These are phyloP conservation scores for Neofusicoccum cordaticola DNA, from an alignment of 2,329 filamentous ascomycete genomes.

Conservation along the genomic window DNA sequence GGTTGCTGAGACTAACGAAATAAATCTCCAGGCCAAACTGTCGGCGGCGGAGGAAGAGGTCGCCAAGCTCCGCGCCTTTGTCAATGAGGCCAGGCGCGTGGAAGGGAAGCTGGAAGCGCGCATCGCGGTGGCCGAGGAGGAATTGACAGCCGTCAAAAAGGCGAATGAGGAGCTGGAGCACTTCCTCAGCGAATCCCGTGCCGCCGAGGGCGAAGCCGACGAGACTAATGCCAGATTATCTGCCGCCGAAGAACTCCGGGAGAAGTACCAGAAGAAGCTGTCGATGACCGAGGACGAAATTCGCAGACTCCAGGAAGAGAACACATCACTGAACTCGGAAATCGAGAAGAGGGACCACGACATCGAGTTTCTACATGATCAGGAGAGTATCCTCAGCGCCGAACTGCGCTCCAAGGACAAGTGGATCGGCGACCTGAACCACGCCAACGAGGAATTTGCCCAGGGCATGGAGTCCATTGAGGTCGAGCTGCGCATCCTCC, in stretches of 20 bases:
- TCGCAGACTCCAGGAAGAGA: conserved; percentile 7
- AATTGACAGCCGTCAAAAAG: conserved; percentile 27
- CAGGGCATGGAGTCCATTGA: conserved; percentile 28
- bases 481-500: conserved; percentile 28
- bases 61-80: conserved; percentile 26
- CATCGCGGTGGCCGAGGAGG: conserved; percentile 31
- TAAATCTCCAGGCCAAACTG: conserved; percentile 22
- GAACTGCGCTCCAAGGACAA: conserved; percentile 28
- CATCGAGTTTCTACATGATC: conserved; percentile 24
- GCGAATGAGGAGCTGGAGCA: conserved; percentile 32
- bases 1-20: conserved; percentile 25
- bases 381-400: conserved; percentile 24
- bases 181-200: conserved; percentile 31
- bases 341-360: conserved; percentile 31
- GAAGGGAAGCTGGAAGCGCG: conserved; percentile 29
- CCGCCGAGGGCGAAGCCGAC: conserved; percentile 28
- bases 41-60: conserved; percentile 31
- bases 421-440: conserved; percentile 28
- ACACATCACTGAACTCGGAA: conserved; percentile 23
- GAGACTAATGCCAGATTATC: conserved; percentile 33
- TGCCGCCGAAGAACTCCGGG: conserved; percentile 26
- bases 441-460: conserved; percentile 26
- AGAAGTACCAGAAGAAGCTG: conserved; percentile 32
- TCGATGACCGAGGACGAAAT: conserved; percentile 27
- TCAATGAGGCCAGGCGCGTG: conserved; percentile 27